phyloP scores from a whole-genome alignment of 2,329 filamentous ascomycete species.

The Amesomyces nigricolor region DNA sequence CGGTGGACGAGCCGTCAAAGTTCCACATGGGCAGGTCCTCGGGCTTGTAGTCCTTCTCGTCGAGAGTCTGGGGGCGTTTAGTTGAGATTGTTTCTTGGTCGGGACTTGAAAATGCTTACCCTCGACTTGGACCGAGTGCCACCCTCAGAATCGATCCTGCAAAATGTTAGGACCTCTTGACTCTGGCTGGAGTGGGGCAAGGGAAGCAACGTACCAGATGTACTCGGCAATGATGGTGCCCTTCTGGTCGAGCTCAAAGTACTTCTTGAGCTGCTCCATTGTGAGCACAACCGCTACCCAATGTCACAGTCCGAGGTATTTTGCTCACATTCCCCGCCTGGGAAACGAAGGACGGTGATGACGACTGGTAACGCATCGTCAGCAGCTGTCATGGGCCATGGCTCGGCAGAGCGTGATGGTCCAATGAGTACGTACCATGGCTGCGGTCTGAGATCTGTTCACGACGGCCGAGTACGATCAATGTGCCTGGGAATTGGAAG shows the following conservation, averaged over 20 bases:
- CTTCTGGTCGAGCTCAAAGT: conserved; percentile 84
- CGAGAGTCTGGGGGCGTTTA: conserved; percentile 40
- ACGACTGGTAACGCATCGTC: neutral
- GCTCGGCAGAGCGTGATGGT: neutral
- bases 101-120: conserved; percentile 52
- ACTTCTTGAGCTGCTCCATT: conserved; percentile 71
- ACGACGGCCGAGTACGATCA: too few relatives aligned
- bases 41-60: conserved; percentile 45
- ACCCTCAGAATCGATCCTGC: conserved; percentile 70
- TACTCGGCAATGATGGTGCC: conserved; percentile 90
- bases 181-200: neutral
- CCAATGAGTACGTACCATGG: conserved; percentile 2
- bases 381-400: neutral
- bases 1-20: conserved; percentile 71
- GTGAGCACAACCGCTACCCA: conserved; percentile 2
- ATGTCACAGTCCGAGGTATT: too few relatives aligned
- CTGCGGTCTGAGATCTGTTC: neutral
- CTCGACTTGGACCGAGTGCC: conserved; percentile 91
- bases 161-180: neutral
- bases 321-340: conserved; percentile 14
- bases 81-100: conserved; percentile 10
- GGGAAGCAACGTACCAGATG: conserved; percentile 53
- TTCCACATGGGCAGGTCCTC: conserved; percentile 45
- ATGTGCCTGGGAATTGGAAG: neutral
- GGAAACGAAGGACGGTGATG: conserved; percentile 3